Percentiles rank a stretch among this genome's conserved stretches.
These are phyloP conservation scores for Chlorophyllum brunneum DNA, from an alignment of 768 basidiomycete species.

Conservation along the genomic window DNA sequence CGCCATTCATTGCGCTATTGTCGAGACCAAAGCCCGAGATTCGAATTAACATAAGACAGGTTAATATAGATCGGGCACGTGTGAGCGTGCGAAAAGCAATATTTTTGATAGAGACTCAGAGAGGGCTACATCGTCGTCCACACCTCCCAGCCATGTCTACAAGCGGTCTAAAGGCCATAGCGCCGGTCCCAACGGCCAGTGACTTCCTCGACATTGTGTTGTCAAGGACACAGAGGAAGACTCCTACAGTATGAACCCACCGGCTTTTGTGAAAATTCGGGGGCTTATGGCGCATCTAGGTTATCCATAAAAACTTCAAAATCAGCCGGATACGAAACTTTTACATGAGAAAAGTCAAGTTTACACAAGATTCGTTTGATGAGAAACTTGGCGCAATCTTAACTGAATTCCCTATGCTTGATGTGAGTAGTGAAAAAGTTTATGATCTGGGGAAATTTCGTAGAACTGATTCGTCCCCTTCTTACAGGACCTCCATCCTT, in stretches of 20 bases:
- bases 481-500: constrained; percentile 86
- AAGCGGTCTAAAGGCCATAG: constrained; percentile 92
- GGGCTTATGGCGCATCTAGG: constrained; percentile 39
- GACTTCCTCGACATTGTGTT: constrained; percentile 95
- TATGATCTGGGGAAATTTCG: constrained; percentile 8
- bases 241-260: constrained; percentile 69
- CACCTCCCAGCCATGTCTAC: constrained; percentile 53
- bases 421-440: constrained; percentile 51
- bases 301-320: constrained; percentile 99
- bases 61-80: too few relatives aligned
- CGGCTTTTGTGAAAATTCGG: neutral
- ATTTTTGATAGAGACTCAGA: too few relatives aligned
- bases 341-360: constrained; percentile 99
- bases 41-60: too few relatives aligned
- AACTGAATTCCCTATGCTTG: constrained; percentile 95
- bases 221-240: constrained; percentile 95
- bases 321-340: constrained; percentile 97
- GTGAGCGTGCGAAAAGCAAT: too few relatives aligned
- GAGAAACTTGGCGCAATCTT: constrained; percentile 93
- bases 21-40: too few relatives aligned
- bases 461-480: constrained; percentile 24
- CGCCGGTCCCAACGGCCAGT: constrained; percentile 94
- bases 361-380: constrained; percentile 94
- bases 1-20: too few relatives aligned
- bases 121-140: neutral